A percentile compares a stretch with the other conserved stretches of the same genome.
Conservation (phyloP, 441 rosid species). For the Adansonia madagascariensis region DNA sequence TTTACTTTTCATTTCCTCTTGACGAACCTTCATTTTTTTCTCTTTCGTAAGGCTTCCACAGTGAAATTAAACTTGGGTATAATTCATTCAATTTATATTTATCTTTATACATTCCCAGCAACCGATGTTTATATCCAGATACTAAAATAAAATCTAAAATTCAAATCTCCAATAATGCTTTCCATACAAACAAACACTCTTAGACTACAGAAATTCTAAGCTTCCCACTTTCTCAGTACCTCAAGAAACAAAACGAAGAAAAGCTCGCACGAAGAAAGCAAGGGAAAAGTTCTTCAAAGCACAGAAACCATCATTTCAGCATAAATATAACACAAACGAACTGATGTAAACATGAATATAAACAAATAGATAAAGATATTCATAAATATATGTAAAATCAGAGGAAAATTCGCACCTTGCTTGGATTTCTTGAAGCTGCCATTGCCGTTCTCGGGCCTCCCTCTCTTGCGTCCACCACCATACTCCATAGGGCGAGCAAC, state of each 20-base stretch:
- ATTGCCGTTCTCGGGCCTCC: conserved; percentile 63
- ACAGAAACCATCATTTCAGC: neutral
- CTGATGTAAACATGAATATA: neutral
- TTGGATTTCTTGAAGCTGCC: conserved; percentile 61
- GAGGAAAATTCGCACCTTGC: conserved; percentile 45
- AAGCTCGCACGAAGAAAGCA: neutral
- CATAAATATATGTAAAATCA: neutral
- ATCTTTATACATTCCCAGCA: neutral
- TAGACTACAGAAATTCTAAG: neutral
- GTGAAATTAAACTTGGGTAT: neutral
- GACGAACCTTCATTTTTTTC: neutral
- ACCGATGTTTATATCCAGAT: neutral
- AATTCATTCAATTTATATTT: neutral
- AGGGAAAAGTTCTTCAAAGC: neutral
- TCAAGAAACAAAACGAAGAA: neutral
- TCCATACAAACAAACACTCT: neutral
- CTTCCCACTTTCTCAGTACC: neutral
- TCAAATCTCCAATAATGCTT: neutral
- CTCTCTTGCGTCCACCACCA: conserved; percentile 64
- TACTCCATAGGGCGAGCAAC: conserved; percentile 41
- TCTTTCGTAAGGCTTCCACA: neutral
- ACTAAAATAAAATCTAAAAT: neutral
- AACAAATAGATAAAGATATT: neutral
- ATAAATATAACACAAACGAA: neutral
- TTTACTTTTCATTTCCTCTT: neutral